Percentiles rank a stretch among this genome's conserved stretches.
These are phyloP conservation scores for Periconia macrospinosa DNA, from an alignment of 2,329 filamentous ascomycete genomes.

Conservation along the genomic window DNA sequence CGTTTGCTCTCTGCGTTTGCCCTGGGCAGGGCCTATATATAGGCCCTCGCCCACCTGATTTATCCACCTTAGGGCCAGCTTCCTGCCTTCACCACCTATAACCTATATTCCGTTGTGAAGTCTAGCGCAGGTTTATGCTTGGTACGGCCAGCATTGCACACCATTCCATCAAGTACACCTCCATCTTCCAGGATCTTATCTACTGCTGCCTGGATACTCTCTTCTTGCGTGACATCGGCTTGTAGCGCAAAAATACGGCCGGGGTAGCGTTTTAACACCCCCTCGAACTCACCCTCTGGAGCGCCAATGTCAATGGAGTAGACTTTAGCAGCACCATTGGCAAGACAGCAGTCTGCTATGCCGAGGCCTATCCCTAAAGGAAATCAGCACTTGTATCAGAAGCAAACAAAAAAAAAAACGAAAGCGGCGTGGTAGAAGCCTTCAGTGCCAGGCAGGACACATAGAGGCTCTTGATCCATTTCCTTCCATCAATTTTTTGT, in stretches of 20 bases:
- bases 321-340: constrained; percentile 48
- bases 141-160: constrained; percentile 55
- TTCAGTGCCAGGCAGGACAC: too few species aligned
- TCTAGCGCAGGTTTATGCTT: constrained; percentile 57
- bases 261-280: constrained; percentile 43
- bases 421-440: too few species aligned
- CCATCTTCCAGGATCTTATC: constrained; percentile 49
- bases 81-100: too few species aligned
- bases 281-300: constrained; percentile 47
- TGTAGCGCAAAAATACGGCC: constrained; percentile 46
- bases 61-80: too few species aligned
- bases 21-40: too few species aligned
- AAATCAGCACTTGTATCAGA: background rate
- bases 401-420: background rate
- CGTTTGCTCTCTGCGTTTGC: too few species aligned
- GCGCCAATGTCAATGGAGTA: constrained; percentile 53
- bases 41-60: too few species aligned
- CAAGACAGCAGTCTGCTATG: constrained; percentile 52
- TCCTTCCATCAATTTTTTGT: too few species aligned
- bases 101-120: too few species aligned
- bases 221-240: constrained; percentile 53
- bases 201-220: constrained; percentile 48
- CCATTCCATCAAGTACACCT: constrained; percentile 52
- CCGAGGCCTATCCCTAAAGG: constrained; percentile 47
- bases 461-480: too few species aligned